A percentile compares a stretch with the other conserved stretches of the same genome.
Conservation (phyloP, 164 flowering plant genomes). For the Litsea cubeba region DNA sequence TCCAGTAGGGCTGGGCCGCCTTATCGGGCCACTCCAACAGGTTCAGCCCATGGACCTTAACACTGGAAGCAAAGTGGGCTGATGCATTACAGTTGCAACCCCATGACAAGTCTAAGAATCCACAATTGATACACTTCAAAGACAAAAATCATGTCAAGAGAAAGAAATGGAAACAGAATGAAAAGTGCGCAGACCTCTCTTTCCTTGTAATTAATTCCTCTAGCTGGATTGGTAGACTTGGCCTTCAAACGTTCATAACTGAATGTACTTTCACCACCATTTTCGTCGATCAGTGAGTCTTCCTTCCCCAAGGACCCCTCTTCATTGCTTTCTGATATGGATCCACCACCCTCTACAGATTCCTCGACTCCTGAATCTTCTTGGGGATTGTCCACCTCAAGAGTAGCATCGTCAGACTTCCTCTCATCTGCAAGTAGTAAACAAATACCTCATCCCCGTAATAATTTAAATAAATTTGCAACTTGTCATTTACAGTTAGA, state of each 20-base stretch:
- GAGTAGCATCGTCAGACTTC: constrained; percentile 28
- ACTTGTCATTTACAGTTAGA: too few species aligned
- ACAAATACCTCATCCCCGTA: neutral
- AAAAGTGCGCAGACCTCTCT: constrained; percentile 34
- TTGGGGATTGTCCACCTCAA: constrained; percentile 40
- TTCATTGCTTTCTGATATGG: constrained; percentile 41
- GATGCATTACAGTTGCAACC: neutral
- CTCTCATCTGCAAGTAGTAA: constrained; percentile 30
- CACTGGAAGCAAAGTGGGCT: too few species aligned
- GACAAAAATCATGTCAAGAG: neutral
- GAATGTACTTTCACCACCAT: constrained; percentile 40
- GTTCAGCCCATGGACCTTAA: neutral
- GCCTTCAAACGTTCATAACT: constrained; percentile 74
- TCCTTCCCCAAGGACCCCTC: constrained; percentile 40
- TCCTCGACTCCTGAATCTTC: constrained; percentile 36
- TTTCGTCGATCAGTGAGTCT: constrained; percentile 38
- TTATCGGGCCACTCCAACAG: neutral
- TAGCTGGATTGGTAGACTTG: constrained; percentile 75
- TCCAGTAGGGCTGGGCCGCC: neutral
- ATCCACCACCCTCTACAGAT: constrained; percentile 23
- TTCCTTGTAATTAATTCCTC: constrained; percentile 75
- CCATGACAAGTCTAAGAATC: neutral
- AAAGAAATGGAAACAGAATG: neutral
- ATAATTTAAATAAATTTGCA: too few species aligned
- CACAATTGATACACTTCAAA: neutral